Evolutionary conservation across 257 asterid species (phyloP), one percentile per base, ranked within the genome.

Genomic region (Capsicum rhomboideum): DNA sequence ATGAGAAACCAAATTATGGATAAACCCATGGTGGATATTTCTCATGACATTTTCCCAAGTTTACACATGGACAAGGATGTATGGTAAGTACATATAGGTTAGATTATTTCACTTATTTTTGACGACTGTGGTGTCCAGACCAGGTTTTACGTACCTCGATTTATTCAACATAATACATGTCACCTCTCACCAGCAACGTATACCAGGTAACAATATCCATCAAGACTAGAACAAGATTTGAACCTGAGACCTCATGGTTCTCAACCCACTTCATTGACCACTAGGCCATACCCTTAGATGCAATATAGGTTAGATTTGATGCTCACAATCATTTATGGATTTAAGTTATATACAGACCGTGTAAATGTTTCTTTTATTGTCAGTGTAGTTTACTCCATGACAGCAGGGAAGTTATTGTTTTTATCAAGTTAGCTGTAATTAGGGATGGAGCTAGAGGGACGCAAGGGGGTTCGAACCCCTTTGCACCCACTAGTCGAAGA

Each of bases 21-120:
- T 6, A 84, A 84, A 75, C 90, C 98, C 2, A 86, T 88, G 92
- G 89, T 89, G 87, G 90, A 87, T 69, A 78, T 91, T 34, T 91
- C 94, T 6, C 96, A 94, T 59, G 90, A 89, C 61, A 87, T 94
- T 71, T 90, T 88, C 34, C 85, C 91, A 12, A 91, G 90, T 94
- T 34, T 85, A 86, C 82, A 58, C 89, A 4, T 94, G 97, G 97
- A 90, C 88, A 37, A 88, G 87, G 31, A 86, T 85, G 52, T 93
- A 94, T 28, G 98, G 96, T 92, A 86, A 79, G 54, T 9, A 44
- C 1, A 17, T 13, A 4, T n/a, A n/a, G n/a, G n/a, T n/a, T n/a
- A n/a, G n/a, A n/a, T n/a, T n/a, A n/a, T n/a, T n/a, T n/a, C n/a
- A n/a, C n/a, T n/a, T n/a, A n/a, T n/a, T n/a, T n/a, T n/a, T n/a